Base-by-base conservation (phyloP, 257 asterid genomes). In the Solanum lignicaule region DNA sequence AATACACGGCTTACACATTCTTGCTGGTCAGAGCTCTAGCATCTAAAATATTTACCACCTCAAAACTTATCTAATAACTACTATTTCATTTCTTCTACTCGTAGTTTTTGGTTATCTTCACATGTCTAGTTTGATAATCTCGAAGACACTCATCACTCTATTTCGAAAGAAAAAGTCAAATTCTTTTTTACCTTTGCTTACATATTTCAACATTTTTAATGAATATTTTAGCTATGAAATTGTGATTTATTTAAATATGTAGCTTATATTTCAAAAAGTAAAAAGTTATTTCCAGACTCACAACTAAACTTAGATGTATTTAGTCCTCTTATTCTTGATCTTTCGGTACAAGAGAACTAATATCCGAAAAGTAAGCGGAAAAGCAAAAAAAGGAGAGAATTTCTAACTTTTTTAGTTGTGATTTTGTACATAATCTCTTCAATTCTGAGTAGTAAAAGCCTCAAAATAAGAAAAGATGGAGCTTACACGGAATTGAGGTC, bases 401-500 rank as follows among this genome's bases (percentile, higher is more conserved):
- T 15, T 78, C n/a, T 8, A 25, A 43, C 39, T 43, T 27, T 43
- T 55, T 16, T 43, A 41, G 5, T 27, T 5, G 68, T 29, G 68
- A 81, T 5, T 79, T 29, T 18, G 7, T 18, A 18, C 39, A 29
- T 18, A 7, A 29, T 81, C 60, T 48, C 10, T 82, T 48, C 85
- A 82, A 29, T 46, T 38, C 32, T 79, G 5, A 43, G 65, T 41
- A 43, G 38, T 43, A 79, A 31, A 68, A 75, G 52, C 2, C 6
- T 18, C 62, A 87, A 20, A 60, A 55, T 5, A 58, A 62, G 86
- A 91, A 23, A 39, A 72, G 85, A 87, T 43, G 81, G 89, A 86
- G 83, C 91, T 10, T 90, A 96, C 99, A 81, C 92, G 43, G 97
- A 94, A 76, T 91, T 90, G 66, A 92, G 60, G 65, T 91, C 94